Conservation (phyloP, 1,284 basidiomycete species). For the Pisolithus thermaeus region DNA sequence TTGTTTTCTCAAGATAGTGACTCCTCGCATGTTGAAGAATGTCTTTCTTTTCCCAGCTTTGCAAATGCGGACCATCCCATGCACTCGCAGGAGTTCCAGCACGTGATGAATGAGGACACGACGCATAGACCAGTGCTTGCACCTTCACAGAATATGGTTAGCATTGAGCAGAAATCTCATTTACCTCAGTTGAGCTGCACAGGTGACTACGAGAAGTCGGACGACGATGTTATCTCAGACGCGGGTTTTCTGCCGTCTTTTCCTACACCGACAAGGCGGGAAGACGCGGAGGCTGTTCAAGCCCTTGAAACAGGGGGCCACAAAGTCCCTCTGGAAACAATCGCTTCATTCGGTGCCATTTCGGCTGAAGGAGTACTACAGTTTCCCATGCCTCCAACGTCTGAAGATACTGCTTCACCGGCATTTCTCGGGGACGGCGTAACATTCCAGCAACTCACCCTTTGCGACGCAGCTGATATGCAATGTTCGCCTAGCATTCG, state of each 20-base stretch:
- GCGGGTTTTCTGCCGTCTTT: neutral
- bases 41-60: neutral
- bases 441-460: neutral
- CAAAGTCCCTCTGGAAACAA: neutral
- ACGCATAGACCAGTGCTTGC: too few species aligned
- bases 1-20: conserved; percentile 18
- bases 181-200: too few species aligned
- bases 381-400: conserved; percentile 18
- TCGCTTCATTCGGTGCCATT: neutral
- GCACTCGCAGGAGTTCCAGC: neutral
- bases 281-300: neutral
- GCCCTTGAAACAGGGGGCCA: neutral
- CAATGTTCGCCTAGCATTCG: neutral
- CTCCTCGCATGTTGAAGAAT: conserved; percentile 4
- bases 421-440: neutral
- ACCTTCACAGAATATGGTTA: too few species aligned
- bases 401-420: conserved; percentile 7
- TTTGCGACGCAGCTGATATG: neutral
- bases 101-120: too few species aligned
- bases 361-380: neutral
- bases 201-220: neutral
- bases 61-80: neutral
- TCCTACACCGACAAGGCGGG: neutral
- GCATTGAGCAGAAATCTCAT: too few species aligned
- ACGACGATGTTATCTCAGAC: neutral